phyloP scores from a whole-genome alignment of 495 filamentous ascomycete genomes.

The Penicillium flavigenum region DNA sequence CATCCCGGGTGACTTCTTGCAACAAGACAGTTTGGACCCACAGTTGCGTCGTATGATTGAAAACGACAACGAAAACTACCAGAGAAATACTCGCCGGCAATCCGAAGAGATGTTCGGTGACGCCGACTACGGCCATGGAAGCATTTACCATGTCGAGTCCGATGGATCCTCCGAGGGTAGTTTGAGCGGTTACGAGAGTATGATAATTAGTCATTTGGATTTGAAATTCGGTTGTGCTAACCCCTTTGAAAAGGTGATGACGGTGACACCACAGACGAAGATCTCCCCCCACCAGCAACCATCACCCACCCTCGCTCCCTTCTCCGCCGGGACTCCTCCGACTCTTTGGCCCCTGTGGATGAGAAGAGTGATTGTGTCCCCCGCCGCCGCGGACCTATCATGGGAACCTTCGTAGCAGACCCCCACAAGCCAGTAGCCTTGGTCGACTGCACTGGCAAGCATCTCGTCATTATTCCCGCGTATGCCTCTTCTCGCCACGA shows the following conservation, averaged over 20 bases:
- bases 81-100: slow-evolving; percentile 43
- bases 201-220: slow-evolving; percentile 24
- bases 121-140: slow-evolving; percentile 45
- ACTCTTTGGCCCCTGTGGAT: slow-evolving; percentile 48
- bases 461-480: slow-evolving; percentile 65
- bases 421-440: slow-evolving; percentile 71
- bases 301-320: slow-evolving; percentile 57
- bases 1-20: slow-evolving; percentile 70
- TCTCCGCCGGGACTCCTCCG: slow-evolving; percentile 52
- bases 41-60: slow-evolving; percentile 69
- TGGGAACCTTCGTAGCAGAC: slow-evolving; percentile 54
- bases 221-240: slow-evolving; percentile 51
- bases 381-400: slow-evolving; percentile 55
- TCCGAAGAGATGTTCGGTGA: slow-evolving; percentile 48
- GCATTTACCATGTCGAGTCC: slow-evolving; percentile 53
- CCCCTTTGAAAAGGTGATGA: slow-evolving; percentile 59
- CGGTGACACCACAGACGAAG: slow-evolving; percentile 85
- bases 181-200: slow-evolving; percentile 81
- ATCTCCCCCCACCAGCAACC: slow-evolving; percentile 58
- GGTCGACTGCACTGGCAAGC: slow-evolving; percentile 66
- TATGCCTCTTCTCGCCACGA: slow-evolving; percentile 50
- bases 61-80: slow-evolving; percentile 50
- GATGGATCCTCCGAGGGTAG: slow-evolving; percentile 54
- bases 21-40: slow-evolving; percentile 68
- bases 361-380: slow-evolving; percentile 53